Evolutionary conservation across 441 rosid species (phyloP).

Genomic region (Bocquillonia castaneifolia): DNA sequence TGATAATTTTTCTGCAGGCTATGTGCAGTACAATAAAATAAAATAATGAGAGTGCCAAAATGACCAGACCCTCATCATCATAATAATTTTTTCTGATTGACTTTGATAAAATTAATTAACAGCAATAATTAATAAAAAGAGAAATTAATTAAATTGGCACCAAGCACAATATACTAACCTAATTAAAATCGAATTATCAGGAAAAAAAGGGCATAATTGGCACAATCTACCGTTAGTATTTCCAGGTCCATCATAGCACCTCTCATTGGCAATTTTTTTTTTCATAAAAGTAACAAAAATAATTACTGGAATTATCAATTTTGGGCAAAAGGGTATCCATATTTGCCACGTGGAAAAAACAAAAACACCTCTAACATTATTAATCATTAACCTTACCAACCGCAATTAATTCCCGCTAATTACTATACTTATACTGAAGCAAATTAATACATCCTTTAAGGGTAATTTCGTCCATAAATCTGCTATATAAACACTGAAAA

Average conservation of each 20-base stretch:
- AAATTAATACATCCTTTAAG: slow-evolving; percentile 5
- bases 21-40: neutral
- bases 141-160: neutral
- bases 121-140: neutral
- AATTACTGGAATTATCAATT: neutral
- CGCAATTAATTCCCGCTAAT: slow-evolving; percentile 27
- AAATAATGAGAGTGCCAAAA: neutral
- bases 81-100: neutral
- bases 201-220: slow-evolving; percentile 3
- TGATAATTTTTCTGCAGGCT: slow-evolving; percentile 1
- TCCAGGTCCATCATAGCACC: slow-evolving; percentile 13
- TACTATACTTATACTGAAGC: neutral
- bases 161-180: neutral
- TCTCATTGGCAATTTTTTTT: slow-evolving; percentile 4
- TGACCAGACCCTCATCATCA: neutral
- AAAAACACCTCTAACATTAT: neutral
- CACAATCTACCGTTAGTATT: neutral
- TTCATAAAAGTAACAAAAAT: neutral
- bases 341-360: slow-evolving; percentile 16
- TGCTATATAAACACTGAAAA: slow-evolving; percentile 22
- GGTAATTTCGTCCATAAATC: slow-evolving; percentile 22
- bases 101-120: neutral
- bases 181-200: slow-evolving; percentile 16
- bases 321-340: neutral
- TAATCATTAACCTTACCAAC: slow-evolving; percentile 28